phyloP scores from a whole-genome alignment of 768 basidiomycete species.

The Kwoniella newhampshirensis region DNA sequence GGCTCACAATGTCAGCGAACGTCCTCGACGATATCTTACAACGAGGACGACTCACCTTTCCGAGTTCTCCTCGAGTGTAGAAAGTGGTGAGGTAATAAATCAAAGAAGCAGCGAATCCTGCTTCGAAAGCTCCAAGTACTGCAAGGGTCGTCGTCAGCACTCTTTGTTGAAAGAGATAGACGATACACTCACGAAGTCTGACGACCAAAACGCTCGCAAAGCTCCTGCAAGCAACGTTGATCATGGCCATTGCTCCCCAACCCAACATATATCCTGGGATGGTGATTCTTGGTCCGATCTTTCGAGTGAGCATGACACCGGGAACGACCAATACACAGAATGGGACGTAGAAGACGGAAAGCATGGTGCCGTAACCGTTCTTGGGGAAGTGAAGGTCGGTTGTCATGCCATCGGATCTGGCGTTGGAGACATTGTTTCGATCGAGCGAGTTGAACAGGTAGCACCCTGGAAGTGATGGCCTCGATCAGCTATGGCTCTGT shows the following conservation, averaged over 20 bases:
- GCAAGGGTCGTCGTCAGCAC: background rate
- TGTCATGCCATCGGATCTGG: slow-evolving; percentile 34
- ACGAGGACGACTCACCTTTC: slow-evolving; percentile 51
- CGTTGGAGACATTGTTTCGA: slow-evolving; percentile 30
- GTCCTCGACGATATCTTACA: too few relatives aligned
- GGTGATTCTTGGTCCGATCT: slow-evolving; percentile 27
- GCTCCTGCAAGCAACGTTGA: slow-evolving; percentile 20
- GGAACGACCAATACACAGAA: slow-evolving; percentile 23
- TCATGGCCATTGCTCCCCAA: slow-evolving; percentile 29
- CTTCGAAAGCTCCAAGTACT: slow-evolving; percentile 32
- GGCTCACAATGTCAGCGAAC: too few relatives aligned
- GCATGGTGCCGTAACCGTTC: slow-evolving; percentile 31
- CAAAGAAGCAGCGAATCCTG: slow-evolving; percentile 28
- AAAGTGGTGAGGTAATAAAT: slow-evolving; percentile 61
- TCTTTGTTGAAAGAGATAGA: background rate
- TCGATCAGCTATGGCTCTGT: background rate
- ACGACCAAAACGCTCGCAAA: slow-evolving; percentile 20
- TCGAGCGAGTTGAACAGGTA: slow-evolving; percentile 30
- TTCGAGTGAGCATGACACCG: slow-evolving; percentile 31
- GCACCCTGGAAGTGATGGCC: background rate
- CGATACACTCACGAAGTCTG: slow-evolving; percentile 19
- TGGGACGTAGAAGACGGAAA: slow-evolving; percentile 28
- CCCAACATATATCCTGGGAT: slow-evolving; percentile 32
- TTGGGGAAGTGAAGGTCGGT: slow-evolving; percentile 30
- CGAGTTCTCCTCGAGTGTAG: slow-evolving; percentile 60